A percentile compares a stretch with the other conserved stretches of the same genome.
These are phyloP conservation scores for Trichoderma oligosporum DNA, from an alignment of 2,329 filamentous ascomycete genomes.

Conservation along the genomic window DNA sequence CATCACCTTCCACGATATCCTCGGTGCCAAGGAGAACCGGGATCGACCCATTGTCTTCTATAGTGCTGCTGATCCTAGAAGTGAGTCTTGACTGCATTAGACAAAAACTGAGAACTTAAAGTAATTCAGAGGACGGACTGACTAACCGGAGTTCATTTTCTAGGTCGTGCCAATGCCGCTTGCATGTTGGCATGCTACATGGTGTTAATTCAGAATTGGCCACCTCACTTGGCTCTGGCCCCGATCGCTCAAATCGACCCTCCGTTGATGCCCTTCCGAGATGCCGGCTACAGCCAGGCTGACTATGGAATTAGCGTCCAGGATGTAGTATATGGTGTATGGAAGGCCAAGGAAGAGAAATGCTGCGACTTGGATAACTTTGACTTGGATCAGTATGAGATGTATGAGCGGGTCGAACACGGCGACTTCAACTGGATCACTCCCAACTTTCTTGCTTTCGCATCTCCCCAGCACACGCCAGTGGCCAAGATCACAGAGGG, in stretches of 20 bases:
- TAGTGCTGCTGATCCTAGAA: conserved; percentile 87
- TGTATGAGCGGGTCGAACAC: conserved; percentile 91
- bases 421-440: conserved; percentile 99
- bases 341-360: conserved; percentile 96
- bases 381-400: conserved; percentile 94
- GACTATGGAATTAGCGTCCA: conserved; percentile 95
- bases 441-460: conserved; percentile 91
- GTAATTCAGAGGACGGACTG: neutral
- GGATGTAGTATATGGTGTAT: conserved; percentile 96
- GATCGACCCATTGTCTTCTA: conserved; percentile 91
- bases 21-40: conserved; percentile 87
- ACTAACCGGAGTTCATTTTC: neutral
- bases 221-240: conserved; percentile 88
- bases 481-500: conserved; percentile 67
- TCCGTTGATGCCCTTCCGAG: conserved; percentile 96
- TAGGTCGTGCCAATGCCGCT: conserved; percentile 86
- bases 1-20: conserved; percentile 89
- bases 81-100: conserved; percentile 48
- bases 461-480: conserved; percentile 83
- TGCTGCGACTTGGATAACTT: conserved; percentile 91
- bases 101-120: neutral
- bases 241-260: conserved; percentile 96
- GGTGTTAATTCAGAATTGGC: conserved; percentile 97
- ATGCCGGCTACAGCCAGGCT: conserved; percentile 96
- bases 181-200: conserved; percentile 97